Evolutionary conservation across 805 yeast genomes (phyloP), one percentile per base, ranked within the genome.

Genomic region (Myxozyma mucilagina): DNA sequence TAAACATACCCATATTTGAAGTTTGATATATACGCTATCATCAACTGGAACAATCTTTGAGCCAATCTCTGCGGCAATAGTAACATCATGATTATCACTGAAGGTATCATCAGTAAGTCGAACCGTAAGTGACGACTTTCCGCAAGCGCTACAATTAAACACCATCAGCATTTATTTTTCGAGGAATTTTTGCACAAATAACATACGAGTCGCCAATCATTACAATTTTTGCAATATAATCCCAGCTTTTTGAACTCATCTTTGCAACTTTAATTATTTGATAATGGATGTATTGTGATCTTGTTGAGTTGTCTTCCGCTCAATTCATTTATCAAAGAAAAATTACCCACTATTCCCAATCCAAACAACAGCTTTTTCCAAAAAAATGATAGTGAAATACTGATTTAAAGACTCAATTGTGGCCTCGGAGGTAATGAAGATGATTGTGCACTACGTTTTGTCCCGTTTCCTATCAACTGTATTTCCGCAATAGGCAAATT

Each of bases 31-130:
- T 57, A 70, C 68, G 35, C 47, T 56, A 31, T 64, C 69, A 20
- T 73, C 75, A 13, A 72, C 75, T 3, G 67, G 64, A 16, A 74
- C 60, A 47, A 73, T 69, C 55, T 73, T 73, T 42, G 76, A 71
- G 39, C 76, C 76, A 39, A 73, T 73, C 57, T 73, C 76, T 9
- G 76, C 76, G 13, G 76, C 76, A 38, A 73, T 73, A 3, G 76
- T 73, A 31, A 74, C 75, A 47, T 73, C 75, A 43, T 73, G 76
- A 38, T 66, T 65, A 31, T 71, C 73, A 14, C 70, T 67, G 62
- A 73, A 73, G 45, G 74, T 68, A 53, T 72, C 71, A 57, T 73
- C 76, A 1, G 76, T 73, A 31, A 73, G 67, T 35, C 76, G 65
- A 24, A 73, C 65, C 6, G 75, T 74, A 47, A 73, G 65, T 3